phyloP scores from a whole-genome alignment of 2,329 filamentous ascomycete species.

The Paraphoma sp. region DNA sequence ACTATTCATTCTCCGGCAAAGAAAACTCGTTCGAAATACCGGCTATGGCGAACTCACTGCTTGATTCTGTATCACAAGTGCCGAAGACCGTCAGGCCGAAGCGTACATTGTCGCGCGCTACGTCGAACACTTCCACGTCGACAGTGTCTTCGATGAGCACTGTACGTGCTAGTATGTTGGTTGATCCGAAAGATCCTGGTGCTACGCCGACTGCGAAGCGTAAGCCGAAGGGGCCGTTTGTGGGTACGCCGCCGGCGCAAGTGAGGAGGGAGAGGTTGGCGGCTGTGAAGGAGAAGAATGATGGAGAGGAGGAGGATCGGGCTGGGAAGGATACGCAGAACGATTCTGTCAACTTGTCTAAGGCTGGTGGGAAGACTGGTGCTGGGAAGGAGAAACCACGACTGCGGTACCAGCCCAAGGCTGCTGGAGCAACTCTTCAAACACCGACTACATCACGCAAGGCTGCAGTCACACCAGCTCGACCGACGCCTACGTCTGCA shows the following conservation, averaged over 20 bases:
- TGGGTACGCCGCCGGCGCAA: not conserved
- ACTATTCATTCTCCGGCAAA: not conserved
- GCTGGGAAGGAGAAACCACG: not conserved
- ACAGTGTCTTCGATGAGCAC: not conserved
- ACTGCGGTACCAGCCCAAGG: not conserved
- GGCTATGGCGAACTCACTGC: not conserved
- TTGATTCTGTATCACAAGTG: not conserved
- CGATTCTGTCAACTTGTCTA: not conserved
- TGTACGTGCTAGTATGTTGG: not conserved
- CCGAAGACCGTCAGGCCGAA: not conserved
- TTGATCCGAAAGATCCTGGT: not conserved
- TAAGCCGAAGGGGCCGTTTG: not conserved
- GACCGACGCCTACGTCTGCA: not conserved
- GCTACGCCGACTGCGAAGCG: not conserved
- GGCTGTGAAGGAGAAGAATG: not conserved
- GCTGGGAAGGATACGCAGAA: not conserved
- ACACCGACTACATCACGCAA: not conserved
- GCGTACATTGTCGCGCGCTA: not conserved
- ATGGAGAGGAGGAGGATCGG: not conserved
- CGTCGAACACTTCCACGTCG: not conserved
- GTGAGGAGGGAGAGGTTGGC: not conserved
- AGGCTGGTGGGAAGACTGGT: not conserved
- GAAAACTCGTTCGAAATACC: not conserved
- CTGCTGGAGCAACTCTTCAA: not conserved
- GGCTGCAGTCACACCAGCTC: not conserved